These are phyloP conservation scores for Lepiota venenata DNA, from an alignment of 768 basidiomycete species.

Conservation along the genomic window DNA sequence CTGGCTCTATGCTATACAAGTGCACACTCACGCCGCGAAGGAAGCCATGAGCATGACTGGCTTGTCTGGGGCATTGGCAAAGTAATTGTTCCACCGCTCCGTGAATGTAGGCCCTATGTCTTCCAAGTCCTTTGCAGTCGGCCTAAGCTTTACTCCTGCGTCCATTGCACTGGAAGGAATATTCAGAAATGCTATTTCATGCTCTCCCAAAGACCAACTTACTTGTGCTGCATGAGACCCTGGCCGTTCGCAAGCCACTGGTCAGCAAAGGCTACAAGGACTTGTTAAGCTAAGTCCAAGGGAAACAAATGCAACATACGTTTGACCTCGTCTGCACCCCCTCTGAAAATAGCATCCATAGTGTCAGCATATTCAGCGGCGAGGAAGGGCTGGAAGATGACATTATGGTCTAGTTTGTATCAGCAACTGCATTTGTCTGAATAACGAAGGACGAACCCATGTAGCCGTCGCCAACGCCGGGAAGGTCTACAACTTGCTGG, in stretches of 20 bases:
- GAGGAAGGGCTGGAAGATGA: conserved; percentile 34
- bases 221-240: conserved; percentile 57
- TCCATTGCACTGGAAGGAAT: conserved; percentile 42
- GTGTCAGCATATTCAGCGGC: conserved; percentile 45
- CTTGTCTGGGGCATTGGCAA: conserved; percentile 50
- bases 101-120: conserved; percentile 48
- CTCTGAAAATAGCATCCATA: conserved; percentile 43
- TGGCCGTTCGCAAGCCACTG: conserved; percentile 32
- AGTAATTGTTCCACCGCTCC: conserved; percentile 47
- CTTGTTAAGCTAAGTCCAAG: not conserved
- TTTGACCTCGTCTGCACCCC: conserved; percentile 31
- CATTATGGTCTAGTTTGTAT: conserved; percentile 35
- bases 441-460: conserved; percentile 33
- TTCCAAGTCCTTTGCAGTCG: conserved; percentile 43
- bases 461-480: conserved; percentile 74
- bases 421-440: not conserved
- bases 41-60: conserved; percentile 43
- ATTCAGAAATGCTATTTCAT: not conserved
- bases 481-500: conserved; percentile 53
- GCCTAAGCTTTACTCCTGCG: conserved; percentile 55
- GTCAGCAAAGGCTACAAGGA: conserved; percentile 15
- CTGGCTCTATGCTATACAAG: not conserved
- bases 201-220: conserved; percentile 6
- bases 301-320: conserved; percentile 26
- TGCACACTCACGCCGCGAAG: conserved; percentile 34